phyloP scores from a whole-genome alignment of 1,284 basidiomycete genomes.

The Mrakiaceae sp. region DNA sequence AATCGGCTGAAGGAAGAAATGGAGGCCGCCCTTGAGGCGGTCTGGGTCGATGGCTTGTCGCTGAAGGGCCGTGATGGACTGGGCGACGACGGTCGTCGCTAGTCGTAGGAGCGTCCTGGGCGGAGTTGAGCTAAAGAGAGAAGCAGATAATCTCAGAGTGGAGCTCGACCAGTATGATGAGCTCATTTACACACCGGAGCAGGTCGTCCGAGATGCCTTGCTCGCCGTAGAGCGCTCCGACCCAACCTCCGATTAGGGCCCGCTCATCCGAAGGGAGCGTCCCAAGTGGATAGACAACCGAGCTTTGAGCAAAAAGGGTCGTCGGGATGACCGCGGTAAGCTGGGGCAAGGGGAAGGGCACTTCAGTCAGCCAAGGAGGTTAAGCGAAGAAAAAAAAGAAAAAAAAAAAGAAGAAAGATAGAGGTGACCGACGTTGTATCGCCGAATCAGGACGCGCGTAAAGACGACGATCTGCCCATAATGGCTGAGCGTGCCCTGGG shows the following conservation, averaged over 20 bases:
- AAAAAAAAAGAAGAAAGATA: neutral
- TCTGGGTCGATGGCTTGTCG: conserved; percentile 40
- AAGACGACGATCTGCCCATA: neutral
- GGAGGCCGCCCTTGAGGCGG: conserved; percentile 39
- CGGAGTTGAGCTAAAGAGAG: conserved; percentile 29
- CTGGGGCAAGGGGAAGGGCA: neutral
- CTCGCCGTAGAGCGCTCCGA: conserved; percentile 31
- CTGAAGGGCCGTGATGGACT: conserved; percentile 37
- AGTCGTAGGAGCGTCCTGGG: conserved; percentile 36
- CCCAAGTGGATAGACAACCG: neutral
- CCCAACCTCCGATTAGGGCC: conserved; percentile 27
- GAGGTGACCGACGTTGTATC: neutral
- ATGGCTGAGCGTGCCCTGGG: neutral
- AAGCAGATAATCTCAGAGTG: neutral
- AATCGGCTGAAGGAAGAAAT: conserved; percentile 42
- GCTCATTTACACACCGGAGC: conserved; percentile 23
- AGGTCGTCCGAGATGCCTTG: conserved; percentile 36
- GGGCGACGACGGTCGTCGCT: conserved; percentile 39
- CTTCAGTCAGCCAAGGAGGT: neutral
- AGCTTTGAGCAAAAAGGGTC: neutral
- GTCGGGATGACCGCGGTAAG: neutral
- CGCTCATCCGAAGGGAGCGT: neutral
- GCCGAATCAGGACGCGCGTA: neutral
- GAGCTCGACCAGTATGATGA: neutral
- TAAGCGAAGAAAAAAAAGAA: neutral